A percentile compares a stretch with the other conserved stretches of the same genome.
phyloP scores from a whole-genome alignment of 2,329 filamentous ascomycete genomes.

The Clonostachys sp. region DNA sequence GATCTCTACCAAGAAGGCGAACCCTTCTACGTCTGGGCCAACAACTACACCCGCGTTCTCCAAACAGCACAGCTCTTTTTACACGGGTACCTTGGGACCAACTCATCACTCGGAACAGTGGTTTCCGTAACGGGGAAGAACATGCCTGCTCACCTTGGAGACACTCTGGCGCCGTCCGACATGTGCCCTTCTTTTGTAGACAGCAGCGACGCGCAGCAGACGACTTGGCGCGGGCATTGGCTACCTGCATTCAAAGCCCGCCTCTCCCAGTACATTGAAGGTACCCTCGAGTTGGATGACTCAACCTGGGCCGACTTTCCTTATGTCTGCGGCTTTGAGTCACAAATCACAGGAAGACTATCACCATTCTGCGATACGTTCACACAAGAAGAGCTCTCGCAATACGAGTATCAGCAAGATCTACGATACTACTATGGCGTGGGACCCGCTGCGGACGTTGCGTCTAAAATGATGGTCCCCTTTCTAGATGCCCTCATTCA shows the following conservation, averaged over 20 bases:
- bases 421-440: slow-evolving; percentile 64
- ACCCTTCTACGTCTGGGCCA: slow-evolving; percentile 58
- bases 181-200: slow-evolving; percentile 56
- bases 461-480: slow-evolving; percentile 56
- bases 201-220: slow-evolving; percentile 19
- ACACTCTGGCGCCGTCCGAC: slow-evolving; percentile 60
- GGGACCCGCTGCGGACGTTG: slow-evolving; percentile 43
- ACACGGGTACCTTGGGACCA: slow-evolving; percentile 54
- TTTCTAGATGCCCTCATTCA: slow-evolving; percentile 49
- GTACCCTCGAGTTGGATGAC: slow-evolving; percentile 48
- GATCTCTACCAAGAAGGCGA: slow-evolving; percentile 44
- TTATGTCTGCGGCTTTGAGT: slow-evolving; percentile 69
- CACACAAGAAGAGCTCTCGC: slow-evolving; percentile 53
- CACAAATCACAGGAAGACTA: slow-evolving; percentile 56
- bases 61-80: slow-evolving; percentile 59
- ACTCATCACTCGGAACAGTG: slow-evolving; percentile 49
- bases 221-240: slow-evolving; percentile 43
- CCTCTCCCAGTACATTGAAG: slow-evolving; percentile 46
- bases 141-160: slow-evolving; percentile 46
- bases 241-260: slow-evolving; percentile 48
- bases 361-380: slow-evolving; percentile 62
- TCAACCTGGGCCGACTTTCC: slow-evolving; percentile 54
- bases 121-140: slow-evolving; percentile 53
- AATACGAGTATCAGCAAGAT: slow-evolving; percentile 66
- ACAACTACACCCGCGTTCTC: slow-evolving; percentile 59